Base-by-base conservation (phyloP, 257 asterid species). In the Penstemon newberryi region DNA sequence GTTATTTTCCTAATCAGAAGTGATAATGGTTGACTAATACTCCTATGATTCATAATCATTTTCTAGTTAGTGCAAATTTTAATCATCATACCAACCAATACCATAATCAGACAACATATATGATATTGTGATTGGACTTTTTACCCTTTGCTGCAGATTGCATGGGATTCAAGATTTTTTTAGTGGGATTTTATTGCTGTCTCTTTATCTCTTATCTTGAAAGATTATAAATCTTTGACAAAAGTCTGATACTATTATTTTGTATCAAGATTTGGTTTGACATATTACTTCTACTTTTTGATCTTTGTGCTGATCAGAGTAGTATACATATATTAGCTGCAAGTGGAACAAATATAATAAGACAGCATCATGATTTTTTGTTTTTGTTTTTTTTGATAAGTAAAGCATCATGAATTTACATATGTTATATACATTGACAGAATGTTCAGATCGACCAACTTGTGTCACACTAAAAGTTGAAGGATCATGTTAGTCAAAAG, bases 71-170 rank as follows among this genome's bases (percentile, higher is more conserved):
- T 84, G 83, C 65, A 63, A 38, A 54, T 51, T 73, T 75, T 70
- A 78, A 80, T 83, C 83, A 80, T 80, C 73, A 45, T 44, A 78
- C 78, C 82, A 54, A 80, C 79, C 49, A 65, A 63, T 49, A 13
- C 69, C 67, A 58, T 51, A 52, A 77, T 60, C 15, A 55, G 52
- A 59, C 42, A 41, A 9, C 37, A 18, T 25, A 25, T 25, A 25
- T 38, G 41, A 60, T 13, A 3, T 42, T 39, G 55, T 70, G 18
- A 52, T 55, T 70, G 72, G 68, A 65, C 65, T 45, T 46, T 46
- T 63, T n/a, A 47, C 50, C 53, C 45, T 74, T 41, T 63, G 57
- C 46, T 42, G 25, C 12, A 56, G 60, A 37, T n/a, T 57, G 8
- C 3, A 41, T 15, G 4, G 4, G 13, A 57, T 36, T 61, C 7